A percentile compares a stretch with the other conserved stretches of the same genome.
phyloP scores from a whole-genome alignment of 2,329 filamentous ascomycete species.

The Raffaelea albimanens region DNA sequence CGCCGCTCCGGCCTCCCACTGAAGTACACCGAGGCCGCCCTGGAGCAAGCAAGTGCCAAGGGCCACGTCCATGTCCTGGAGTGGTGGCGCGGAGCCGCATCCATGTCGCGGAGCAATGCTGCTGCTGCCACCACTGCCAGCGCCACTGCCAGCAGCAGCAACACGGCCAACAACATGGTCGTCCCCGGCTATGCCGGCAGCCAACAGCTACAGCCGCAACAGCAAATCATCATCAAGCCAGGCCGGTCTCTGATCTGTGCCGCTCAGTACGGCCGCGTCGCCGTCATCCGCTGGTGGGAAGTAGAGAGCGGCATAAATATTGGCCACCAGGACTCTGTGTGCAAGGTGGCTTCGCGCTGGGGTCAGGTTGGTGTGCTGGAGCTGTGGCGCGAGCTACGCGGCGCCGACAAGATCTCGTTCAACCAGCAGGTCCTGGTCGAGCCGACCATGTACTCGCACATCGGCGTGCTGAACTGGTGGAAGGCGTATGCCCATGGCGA shows the following conservation, averaged over 20 bases:
- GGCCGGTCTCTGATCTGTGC: conserved; percentile 79
- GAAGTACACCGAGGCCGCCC: conserved; percentile 75
- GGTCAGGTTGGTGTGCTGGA: conserved; percentile 78
- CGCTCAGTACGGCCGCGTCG: conserved; percentile 69
- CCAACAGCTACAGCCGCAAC: conserved; percentile 15
- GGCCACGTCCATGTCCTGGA: conserved; percentile 80
- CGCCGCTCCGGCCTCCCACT: conserved; percentile 65
- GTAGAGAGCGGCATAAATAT: conserved; percentile 70
- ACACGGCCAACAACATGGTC: too few relatives aligned
- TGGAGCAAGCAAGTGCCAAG: conserved; percentile 79
- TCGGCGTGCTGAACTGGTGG: conserved; percentile 89
- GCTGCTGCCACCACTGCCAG: background rate
- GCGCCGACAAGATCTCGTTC: conserved; percentile 38
- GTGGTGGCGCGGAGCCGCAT: conserved; percentile 76
- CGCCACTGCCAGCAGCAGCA: too few relatives aligned
- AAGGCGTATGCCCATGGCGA: conserved; percentile 54
- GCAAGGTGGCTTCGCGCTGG: conserved; percentile 75
- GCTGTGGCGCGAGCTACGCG: conserved; percentile 68
- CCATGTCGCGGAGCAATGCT: background rate
- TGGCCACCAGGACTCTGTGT: conserved; percentile 70
- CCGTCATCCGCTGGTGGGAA: conserved; percentile 82
- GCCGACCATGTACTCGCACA: conserved; percentile 78
- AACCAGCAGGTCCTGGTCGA: conserved; percentile 52
- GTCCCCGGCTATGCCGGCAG: too few relatives aligned
- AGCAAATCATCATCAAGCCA: conserved; percentile 58